A percentile compares a stretch with the other conserved stretches of the same genome.
These are phyloP conservation scores for Furcasterigmium furcatum DNA, from an alignment of 2,329 filamentous ascomycete genomes.

Conservation along the genomic window DNA sequence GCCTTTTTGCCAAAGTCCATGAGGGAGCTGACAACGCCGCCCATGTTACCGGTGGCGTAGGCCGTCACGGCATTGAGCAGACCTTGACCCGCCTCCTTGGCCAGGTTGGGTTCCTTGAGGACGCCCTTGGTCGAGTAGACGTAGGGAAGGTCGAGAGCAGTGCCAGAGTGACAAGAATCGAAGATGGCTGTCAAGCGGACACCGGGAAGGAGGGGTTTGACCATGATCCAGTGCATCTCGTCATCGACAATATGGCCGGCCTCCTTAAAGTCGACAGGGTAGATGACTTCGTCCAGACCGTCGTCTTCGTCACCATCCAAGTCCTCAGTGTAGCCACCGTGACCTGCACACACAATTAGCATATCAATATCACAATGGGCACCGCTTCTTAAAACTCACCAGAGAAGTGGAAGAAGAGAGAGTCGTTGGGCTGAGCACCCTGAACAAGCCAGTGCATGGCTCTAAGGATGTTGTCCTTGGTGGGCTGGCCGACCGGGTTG, in stretches of 20 bases:
- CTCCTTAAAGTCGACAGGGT: constrained; percentile 76
- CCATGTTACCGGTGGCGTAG: constrained; percentile 69
- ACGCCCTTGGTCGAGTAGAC: constrained; percentile 68
- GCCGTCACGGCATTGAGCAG: constrained; percentile 57
- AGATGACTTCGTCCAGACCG: constrained; percentile 80
- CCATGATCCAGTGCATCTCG: constrained; percentile 76
- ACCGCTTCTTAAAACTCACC: too few species aligned
- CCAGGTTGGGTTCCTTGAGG: constrained; percentile 65
- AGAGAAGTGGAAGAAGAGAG: constrained; percentile 96
- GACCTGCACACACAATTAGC: constrained; percentile 43
- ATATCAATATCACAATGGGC: background rate
- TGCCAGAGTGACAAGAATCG: constrained; percentile 66
- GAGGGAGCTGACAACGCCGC: constrained; percentile 76
- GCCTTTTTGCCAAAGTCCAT: constrained; percentile 89
- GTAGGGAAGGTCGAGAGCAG: constrained; percentile 63
- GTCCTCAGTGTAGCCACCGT: constrained; percentile 79
- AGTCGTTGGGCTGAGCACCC: constrained; percentile 88
- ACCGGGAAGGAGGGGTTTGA: constrained; percentile 50
- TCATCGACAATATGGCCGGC: constrained; percentile 82
- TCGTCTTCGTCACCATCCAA: constrained; percentile 78
- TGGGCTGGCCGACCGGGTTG: constrained; percentile 95
- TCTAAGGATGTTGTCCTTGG: constrained; percentile 89
- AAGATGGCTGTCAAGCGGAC: constrained; percentile 61
- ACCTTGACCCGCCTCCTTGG: constrained; percentile 65
- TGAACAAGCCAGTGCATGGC: constrained; percentile 99